A percentile compares a stretch with the other conserved stretches of the same genome.
phyloP scores from a whole-genome alignment of 2,329 filamentous ascomycete species.

The Arthrobotrys sinensis region DNA sequence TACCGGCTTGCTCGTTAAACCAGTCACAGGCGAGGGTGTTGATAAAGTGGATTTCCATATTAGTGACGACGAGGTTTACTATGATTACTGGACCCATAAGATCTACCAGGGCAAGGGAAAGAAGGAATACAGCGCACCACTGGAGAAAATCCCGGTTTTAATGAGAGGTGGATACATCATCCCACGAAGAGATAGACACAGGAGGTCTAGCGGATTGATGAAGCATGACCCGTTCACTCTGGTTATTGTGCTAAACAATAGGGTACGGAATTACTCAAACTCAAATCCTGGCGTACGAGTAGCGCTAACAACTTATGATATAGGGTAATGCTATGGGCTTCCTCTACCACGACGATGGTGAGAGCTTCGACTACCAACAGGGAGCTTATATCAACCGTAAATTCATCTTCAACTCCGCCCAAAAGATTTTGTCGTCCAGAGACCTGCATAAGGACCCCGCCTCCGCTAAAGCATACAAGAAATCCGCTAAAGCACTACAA shows the following conservation, averaged over 20 bases:
- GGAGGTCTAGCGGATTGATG: constrained; percentile 83
- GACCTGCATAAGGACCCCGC: constrained; percentile 72
- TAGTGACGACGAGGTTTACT: constrained; percentile 90
- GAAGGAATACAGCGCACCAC: constrained; percentile 79
- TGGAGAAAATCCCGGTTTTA: constrained; percentile 88
- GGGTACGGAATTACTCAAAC: constrained; percentile 69
- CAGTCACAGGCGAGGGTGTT: constrained; percentile 81
- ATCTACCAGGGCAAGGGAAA: constrained; percentile 81
- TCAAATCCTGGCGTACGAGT: not conserved
- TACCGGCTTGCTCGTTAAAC: constrained; percentile 92
- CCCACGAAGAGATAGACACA: constrained; percentile 79
- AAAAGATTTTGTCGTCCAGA: constrained; percentile 77
- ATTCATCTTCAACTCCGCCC: constrained; percentile 76
- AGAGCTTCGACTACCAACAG: constrained; percentile 87
- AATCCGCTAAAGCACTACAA: constrained; percentile 81
- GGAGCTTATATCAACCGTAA: constrained; percentile 90
- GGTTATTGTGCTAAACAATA: constrained; percentile 79
- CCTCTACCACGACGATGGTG: constrained; percentile 92
- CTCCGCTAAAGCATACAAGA: constrained; percentile 76
- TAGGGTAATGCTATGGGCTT: constrained; percentile 79
- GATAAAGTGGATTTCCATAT: constrained; percentile 85
- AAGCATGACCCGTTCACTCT: constrained; percentile 95
- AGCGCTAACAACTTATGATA: not conserved
- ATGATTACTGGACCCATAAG: constrained; percentile 93
- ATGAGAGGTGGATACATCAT: constrained; percentile 96